phyloP scores from a whole-genome alignment of 1,284 basidiomycete genomes.

The Fistulinella staudtii region DNA sequence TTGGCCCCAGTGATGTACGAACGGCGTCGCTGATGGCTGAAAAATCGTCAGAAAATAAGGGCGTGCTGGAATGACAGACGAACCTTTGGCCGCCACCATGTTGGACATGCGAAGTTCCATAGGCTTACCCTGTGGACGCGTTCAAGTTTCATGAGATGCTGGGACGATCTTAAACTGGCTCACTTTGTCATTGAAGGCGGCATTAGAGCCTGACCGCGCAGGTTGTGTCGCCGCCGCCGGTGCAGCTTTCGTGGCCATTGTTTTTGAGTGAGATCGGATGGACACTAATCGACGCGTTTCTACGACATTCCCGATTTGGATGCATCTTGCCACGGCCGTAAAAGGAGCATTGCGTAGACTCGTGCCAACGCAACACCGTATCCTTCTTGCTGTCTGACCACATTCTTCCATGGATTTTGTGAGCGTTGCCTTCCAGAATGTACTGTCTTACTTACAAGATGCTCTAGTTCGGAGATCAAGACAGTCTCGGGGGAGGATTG shows the following conservation, averaged over 20 bases:
- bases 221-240: conserved; percentile 31
- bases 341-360: conserved; percentile 31
- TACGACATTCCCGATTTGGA: no score
- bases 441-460: conserved; percentile 13
- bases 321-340: conserved; percentile 32
- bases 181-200: conserved; percentile 82
- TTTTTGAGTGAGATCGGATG: conserved; percentile 12
- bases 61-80: conserved; percentile 15
- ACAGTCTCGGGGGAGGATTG: conserved; percentile 48
- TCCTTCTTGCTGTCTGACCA: conserved; percentile 19
- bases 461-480: conserved; percentile 49
- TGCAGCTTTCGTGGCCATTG: conserved; percentile 43
- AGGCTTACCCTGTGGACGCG: conserved; percentile 71
- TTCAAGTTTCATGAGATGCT: conserved; percentile 13
- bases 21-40: conserved; percentile 97
- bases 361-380: conserved; percentile 1
- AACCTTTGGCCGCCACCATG: conserved; percentile 94
- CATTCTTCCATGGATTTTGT: conserved; percentile 57
- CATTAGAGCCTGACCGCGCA: conserved; percentile 62
- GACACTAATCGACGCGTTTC: conserved; percentile 20
- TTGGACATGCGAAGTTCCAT: conserved; percentile 94
- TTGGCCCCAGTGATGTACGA: conserved; percentile 92
- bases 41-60: conserved; percentile 12
- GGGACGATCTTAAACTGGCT: conserved; percentile 7
- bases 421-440: conserved; percentile 24